Percentiles rank a stretch among this genome's conserved stretches.
phyloP scores from a whole-genome alignment of 1,284 basidiomycete genomes.

The Flammula alnicola region DNA sequence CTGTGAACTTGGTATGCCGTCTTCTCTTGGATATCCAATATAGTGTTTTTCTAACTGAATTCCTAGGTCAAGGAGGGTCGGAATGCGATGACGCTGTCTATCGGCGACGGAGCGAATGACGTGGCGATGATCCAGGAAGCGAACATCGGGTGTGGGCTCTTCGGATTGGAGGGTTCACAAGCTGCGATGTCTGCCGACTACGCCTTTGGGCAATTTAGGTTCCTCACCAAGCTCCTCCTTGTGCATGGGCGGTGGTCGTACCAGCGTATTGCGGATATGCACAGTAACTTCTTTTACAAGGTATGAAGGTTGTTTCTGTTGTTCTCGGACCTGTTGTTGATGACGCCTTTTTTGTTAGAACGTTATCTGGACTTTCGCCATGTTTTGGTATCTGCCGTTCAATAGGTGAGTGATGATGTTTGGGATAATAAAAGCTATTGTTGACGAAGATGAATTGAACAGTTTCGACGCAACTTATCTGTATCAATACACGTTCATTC shows the following conservation, averaged over 20 bases:
- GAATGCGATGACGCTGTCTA: constrained; percentile 95
- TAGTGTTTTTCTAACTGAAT: constrained; percentile 6
- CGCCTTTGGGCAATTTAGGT: constrained; percentile 97
- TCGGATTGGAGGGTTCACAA: constrained; percentile 95
- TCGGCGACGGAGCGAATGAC: constrained; percentile 96
- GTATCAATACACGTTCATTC: constrained; percentile 94
- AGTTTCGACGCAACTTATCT: constrained; percentile 95
- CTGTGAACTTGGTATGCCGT: constrained; percentile 88
- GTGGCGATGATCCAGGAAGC: constrained; percentile 99
- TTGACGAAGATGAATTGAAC: constrained; percentile 22
- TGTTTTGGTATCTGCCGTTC: constrained; percentile 95
- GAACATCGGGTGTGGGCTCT: constrained; percentile 93
- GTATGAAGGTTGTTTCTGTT: constrained; percentile 41
- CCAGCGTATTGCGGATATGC: constrained; percentile 96
- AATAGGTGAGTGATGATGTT: constrained; percentile 62
- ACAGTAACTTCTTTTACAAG: constrained; percentile 99
- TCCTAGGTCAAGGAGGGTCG: constrained; percentile 90
- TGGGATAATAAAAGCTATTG: neutral
- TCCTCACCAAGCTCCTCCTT: constrained; percentile 88
- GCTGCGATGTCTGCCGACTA: constrained; percentile 99
- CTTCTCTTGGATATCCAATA: neutral
- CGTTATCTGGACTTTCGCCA: constrained; percentile 88
- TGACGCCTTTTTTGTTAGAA: constrained; percentile 56
- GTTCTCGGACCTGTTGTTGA: constrained; percentile 5
- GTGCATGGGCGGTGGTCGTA: constrained; percentile 98